phyloP scores from a whole-genome alignment of 164 flowering plant genomes.

The Vitis amurensis region DNA sequence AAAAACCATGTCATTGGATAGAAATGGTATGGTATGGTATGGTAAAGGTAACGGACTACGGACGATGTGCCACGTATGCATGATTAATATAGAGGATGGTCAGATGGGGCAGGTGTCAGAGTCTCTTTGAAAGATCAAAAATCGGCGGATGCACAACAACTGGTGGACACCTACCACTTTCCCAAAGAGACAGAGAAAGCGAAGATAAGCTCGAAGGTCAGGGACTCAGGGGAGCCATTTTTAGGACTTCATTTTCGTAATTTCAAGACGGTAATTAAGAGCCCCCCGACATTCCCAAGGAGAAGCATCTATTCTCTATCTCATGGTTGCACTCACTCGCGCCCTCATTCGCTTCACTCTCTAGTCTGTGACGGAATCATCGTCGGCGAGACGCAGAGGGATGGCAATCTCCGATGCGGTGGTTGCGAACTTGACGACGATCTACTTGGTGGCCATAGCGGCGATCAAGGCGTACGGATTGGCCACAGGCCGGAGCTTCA shows the following conservation, averaged over 20 bases:
- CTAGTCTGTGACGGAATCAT: neutral
- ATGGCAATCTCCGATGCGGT: slow-evolving; percentile 68
- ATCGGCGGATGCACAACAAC: slow-evolving; percentile 4
- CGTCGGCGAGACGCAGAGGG: neutral
- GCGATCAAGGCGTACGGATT: slow-evolving; percentile 59
- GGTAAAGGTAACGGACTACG: too few relatives aligned
- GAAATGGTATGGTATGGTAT: too few relatives aligned
- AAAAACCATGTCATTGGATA: too few relatives aligned
- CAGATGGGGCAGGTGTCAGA: slow-evolving; percentile 7
- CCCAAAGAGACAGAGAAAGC: neutral
- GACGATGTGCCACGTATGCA: neutral
- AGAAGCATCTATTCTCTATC: neutral
- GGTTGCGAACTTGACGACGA: slow-evolving; percentile 51
- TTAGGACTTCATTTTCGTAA: slow-evolving; percentile 7
- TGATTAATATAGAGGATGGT: neutral
- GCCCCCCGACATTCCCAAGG: slow-evolving; percentile 15
- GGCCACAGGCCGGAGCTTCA: slow-evolving; percentile 49
- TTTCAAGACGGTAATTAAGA: neutral
- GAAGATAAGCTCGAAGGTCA: slow-evolving; percentile 4
- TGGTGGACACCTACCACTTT: slow-evolving; percentile 3
- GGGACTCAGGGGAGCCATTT: neutral
- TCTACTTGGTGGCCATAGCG: slow-evolving; percentile 64
- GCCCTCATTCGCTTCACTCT: neutral
- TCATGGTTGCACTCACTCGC: too few relatives aligned
- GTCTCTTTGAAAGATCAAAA: neutral